These are phyloP conservation scores for Phytopythium sindhum DNA, from an alignment of 352 stramenopile genomes.

Conservation along the genomic window DNA sequence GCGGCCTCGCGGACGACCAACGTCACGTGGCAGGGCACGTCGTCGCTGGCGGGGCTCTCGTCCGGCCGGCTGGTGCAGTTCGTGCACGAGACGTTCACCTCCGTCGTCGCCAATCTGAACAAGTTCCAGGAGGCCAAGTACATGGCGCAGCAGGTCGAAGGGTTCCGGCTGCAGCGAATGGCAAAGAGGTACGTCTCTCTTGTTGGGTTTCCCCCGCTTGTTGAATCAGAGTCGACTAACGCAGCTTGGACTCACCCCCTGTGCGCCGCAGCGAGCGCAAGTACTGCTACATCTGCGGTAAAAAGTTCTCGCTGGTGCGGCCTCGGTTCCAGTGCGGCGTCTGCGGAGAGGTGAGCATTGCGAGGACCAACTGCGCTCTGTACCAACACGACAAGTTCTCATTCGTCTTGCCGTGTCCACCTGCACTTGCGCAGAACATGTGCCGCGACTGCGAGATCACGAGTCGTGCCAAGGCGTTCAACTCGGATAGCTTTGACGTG, in stretches of 20 bases:
- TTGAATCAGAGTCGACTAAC: conserved; percentile 8
- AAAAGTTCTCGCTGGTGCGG: conserved; percentile 68
- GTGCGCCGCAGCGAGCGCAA: conserved; percentile 41
- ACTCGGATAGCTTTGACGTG: conserved; percentile 34
- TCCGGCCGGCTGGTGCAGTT: conserved; percentile 43
- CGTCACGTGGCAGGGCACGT: conserved; percentile 58
- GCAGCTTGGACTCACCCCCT: neutral
- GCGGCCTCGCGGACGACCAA: conserved; percentile 31
- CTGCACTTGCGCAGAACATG: conserved; percentile 33
- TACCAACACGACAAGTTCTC: neutral
- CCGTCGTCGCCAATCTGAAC: conserved; percentile 50
- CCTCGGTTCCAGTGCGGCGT: conserved; percentile 59
- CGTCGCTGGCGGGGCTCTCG: conserved; percentile 33
- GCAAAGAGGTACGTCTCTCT: conserved; percentile 30
- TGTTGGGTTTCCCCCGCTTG: neutral
- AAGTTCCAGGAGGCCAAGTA: conserved; percentile 57
- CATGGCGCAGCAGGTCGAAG: conserved; percentile 53
- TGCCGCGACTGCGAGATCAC: conserved; percentile 63
- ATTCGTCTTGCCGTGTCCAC: neutral
- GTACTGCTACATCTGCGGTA: conserved; percentile 65
- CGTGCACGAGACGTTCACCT: conserved; percentile 58
- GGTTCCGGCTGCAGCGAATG: conserved; percentile 34
- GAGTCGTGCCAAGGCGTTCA: conserved; percentile 48
- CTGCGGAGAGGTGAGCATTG: conserved; percentile 40
- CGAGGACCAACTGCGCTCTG: neutral